Conservation (phyloP, 495 filamentous ascomycete genomes). For the Tuber umbilicatum region DNA sequence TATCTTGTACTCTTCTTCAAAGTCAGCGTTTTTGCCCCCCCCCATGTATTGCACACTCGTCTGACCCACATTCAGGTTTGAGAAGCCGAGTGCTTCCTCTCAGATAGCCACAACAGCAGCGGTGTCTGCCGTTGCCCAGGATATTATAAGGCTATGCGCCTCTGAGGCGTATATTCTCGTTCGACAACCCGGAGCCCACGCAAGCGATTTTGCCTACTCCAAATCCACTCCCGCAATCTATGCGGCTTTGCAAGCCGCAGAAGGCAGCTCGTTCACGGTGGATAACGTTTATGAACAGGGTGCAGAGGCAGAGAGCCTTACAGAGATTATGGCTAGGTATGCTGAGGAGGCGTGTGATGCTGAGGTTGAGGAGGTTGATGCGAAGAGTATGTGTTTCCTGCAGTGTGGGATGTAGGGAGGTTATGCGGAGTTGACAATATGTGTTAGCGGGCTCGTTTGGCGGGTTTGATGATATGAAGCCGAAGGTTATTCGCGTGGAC, state of each 20-base stretch:
- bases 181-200: constrained; percentile 68
- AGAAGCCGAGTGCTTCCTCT: constrained; percentile 34
- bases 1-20: constrained; percentile 69
- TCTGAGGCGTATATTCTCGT: constrained; percentile 76
- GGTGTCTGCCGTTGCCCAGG: constrained; percentile 45
- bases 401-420: background rate
- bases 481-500: constrained; percentile 37
- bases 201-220: constrained; percentile 54
- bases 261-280: constrained; percentile 32
- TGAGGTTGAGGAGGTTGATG: constrained; percentile 51
- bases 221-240: constrained; percentile 56
- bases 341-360: constrained; percentile 51
- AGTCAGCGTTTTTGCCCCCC: constrained; percentile 51
- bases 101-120: constrained; percentile 44
- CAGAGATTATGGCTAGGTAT: constrained; percentile 47
- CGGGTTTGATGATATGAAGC: constrained; percentile 36
- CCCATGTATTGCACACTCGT: constrained; percentile 24
- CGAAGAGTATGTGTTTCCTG: constrained; percentile 52
- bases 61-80: constrained; percentile 40
- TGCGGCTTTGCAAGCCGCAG: constrained; percentile 25
- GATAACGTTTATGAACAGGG: constrained; percentile 31
- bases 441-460: constrained; percentile 29
- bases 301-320: constrained; percentile 49
- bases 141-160: constrained; percentile 58
- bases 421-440: background rate